Base-by-base conservation (phyloP, 1,139 yeast species). In the Suhomyces coccinellae region DNA sequence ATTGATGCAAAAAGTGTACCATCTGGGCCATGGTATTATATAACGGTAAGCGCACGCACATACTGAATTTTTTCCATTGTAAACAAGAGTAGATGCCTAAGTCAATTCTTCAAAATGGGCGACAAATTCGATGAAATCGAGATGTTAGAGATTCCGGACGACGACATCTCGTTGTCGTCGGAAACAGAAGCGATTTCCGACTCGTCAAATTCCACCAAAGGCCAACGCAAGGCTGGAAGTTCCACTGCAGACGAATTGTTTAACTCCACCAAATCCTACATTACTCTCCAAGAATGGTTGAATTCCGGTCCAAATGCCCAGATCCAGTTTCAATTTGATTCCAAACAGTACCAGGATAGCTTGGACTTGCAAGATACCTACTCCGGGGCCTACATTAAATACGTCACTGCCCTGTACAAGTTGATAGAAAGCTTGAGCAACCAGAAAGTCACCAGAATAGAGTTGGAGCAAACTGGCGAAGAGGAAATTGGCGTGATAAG, bases 141-240 rank as follows among this genome's bases (percentile, higher is more conserved):
- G 48, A 72, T 73, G 78, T 61, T 75, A 41, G 78, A 73, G 39
- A 66, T 74, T 22, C 77, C 75, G 1, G 77, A 69, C 14, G 71
- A 68, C 40, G 67, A 59, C 24, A 38, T 32, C 2, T 20, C 43
- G 16, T 57, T 66, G 2, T 50, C 56, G 6, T 65, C 71, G 0
- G 74, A 65, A 30, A 67, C 69, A 0, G 74, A 65, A 43, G 63
- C 66, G 3, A 55, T 63, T 8, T 56, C 70, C 9, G 60, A 57
- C 26, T 52, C 66, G 2, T 55, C 61, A 27, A 33, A 32, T 33
- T 33, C 41, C 13, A 33, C 40, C 9, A 35, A 31, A 11, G 30
- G 26, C 14, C 33, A 14, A 11, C 12, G 32, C 14, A 38, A 36
- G 10, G 16, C 27, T 16, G 15, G 6, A 27, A 22, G 15, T 2